These are phyloP conservation scores for Cicer arietinum DNA, from an alignment of 306 rosid genomes.

Conservation along the genomic window DNA sequence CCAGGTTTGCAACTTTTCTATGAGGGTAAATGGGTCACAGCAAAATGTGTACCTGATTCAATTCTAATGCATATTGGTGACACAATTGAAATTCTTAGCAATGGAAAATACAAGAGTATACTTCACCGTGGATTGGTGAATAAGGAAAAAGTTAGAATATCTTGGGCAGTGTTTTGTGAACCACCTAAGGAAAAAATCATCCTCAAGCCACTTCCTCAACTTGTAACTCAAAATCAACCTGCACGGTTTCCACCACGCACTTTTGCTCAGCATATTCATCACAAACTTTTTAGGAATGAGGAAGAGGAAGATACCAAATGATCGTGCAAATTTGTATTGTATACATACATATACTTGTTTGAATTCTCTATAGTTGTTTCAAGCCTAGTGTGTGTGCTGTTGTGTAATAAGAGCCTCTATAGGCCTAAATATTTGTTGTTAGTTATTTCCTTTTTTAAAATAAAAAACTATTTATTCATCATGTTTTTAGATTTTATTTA, in stretches of 20 bases:
- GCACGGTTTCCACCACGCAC: constrained; percentile 76
- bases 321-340: neutral
- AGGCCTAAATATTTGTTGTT: constrained; percentile 32
- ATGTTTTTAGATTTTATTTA: neutral
- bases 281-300: constrained; percentile 71
- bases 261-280: constrained; percentile 80
- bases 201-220: constrained; percentile 72
- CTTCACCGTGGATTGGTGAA: constrained; percentile 84
- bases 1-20: constrained; percentile 87
- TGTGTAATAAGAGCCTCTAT: constrained; percentile 4
- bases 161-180: constrained; percentile 93
- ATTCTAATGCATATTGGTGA: constrained; percentile 89
- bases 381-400: neutral
- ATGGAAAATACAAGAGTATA: constrained; percentile 81
- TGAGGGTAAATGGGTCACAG: constrained; percentile 72
- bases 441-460: neutral
- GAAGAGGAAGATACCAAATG: constrained; percentile 33
- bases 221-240: constrained; percentile 59
- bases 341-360: no score
- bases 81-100: constrained; percentile 81
- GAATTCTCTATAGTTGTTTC: no score
- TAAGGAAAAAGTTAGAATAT: constrained; percentile 85
- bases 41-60: constrained; percentile 78
- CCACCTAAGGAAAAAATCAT: constrained; percentile 91
- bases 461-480: neutral